Evolutionary conservation across 2,329 filamentous ascomycete genomes (phyloP).

Genomic region (Aspergillus terreus): DNA sequence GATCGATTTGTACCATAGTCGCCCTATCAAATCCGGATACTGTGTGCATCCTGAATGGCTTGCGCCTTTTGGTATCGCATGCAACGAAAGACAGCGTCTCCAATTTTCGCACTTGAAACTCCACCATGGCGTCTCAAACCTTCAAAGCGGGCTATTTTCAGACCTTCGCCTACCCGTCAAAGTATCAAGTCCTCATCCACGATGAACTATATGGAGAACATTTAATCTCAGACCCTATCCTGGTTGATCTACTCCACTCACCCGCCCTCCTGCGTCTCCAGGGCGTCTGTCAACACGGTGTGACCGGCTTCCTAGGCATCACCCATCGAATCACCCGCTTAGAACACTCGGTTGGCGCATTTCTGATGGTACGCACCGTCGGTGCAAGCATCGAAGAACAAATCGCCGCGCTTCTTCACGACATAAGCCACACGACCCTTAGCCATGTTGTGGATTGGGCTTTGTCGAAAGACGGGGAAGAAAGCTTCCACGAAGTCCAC

Average conservation of each 20-base stretch:
- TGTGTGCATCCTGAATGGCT: no score
- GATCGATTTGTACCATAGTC: no score
- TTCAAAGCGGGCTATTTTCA: slow-evolving; percentile 14
- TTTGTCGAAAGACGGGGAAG: slow-evolving; percentile 30
- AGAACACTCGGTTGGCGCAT: slow-evolving; percentile 40
- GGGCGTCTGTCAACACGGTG: slow-evolving; percentile 36
- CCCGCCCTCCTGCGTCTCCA: slow-evolving; percentile 30
- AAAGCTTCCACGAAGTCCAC: slow-evolving; percentile 40
- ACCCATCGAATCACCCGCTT: slow-evolving; percentile 35
- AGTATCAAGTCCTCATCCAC: slow-evolving; percentile 22
- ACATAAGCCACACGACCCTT: slow-evolving; percentile 39
- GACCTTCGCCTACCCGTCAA: slow-evolving; percentile 12
- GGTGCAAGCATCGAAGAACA: slow-evolving; percentile 36
- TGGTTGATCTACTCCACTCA: slow-evolving; percentile 34
- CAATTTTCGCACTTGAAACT: no score
- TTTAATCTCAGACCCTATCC: slow-evolving; percentile 32
- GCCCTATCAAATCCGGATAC: no score
- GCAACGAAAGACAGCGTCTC: no score
- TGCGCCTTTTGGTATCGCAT: no score
- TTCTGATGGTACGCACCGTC: slow-evolving; percentile 36
- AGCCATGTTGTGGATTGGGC: slow-evolving; percentile 41
- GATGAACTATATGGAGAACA: slow-evolving; percentile 36
- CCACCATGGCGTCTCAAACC: no score
- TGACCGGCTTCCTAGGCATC: slow-evolving; percentile 34
- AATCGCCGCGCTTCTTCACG: slow-evolving; percentile 38